Conservation (phyloP, 148 eudicot species). For the Bassia scoparia region DNA sequence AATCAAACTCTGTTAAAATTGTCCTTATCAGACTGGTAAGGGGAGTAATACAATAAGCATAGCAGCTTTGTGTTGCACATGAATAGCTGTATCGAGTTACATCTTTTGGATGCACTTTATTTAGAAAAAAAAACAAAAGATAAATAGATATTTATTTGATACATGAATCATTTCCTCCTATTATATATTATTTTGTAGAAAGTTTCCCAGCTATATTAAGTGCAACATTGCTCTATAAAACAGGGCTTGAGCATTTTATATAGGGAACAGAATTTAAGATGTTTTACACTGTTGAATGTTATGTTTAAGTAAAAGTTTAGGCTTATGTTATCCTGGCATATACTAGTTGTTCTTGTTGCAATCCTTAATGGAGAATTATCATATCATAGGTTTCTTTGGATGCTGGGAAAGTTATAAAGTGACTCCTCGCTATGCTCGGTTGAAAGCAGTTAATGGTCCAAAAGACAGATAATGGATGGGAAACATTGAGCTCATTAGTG, state of each 20-base stretch:
- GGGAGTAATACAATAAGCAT: background rate
- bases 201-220: too few species aligned
- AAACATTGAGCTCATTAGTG: slow-evolving; percentile 96
- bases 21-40: background rate
- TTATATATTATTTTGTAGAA: too few species aligned
- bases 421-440: slow-evolving; percentile 87
- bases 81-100: background rate
- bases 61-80: background rate
- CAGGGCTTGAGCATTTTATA: too few species aligned
- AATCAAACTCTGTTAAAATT: background rate
- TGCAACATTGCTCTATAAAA: too few species aligned
- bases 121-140: background rate
- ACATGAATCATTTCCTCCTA: too few species aligned
- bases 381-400: slow-evolving; percentile 77
- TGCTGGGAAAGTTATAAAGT: slow-evolving; percentile 91
- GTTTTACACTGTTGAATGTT: too few species aligned
- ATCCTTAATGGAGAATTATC: background rate
- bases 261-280: too few species aligned
- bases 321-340: too few species aligned
- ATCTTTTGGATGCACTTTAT: background rate
- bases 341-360: background rate
- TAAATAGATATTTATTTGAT: background rate
- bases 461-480: slow-evolving; percentile 91
- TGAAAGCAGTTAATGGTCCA: slow-evolving; percentile 78
- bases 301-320: too few species aligned